Base-by-base conservation (phyloP, 371 early-diverging fungal species). In the Apophysomyces sp. region DNA sequence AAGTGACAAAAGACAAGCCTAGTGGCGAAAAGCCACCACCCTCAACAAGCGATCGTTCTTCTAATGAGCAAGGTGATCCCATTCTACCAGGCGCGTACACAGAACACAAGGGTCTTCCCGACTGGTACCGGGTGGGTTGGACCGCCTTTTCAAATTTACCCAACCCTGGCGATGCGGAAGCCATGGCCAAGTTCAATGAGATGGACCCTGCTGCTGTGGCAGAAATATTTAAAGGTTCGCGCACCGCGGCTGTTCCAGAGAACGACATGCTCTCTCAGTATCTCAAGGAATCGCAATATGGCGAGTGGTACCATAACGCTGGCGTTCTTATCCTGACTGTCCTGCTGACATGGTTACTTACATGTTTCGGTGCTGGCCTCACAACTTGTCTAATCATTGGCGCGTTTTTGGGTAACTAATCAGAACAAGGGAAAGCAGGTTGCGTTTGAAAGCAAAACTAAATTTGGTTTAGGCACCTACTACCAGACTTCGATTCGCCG, bases 401-500 rank as follows among this genome's bases (percentile, higher is more conserved):
- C 18, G 72, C 72, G 24, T 71, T 74, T 69, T 64, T 74, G 57
- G 75, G 71, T 71, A 68, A 37, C 34, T 13, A 2, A 32, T 18
- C 29, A 18, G 21, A 32, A 56, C 16, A 56, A 36, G 6, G 34
- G 9, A 54, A 4, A 34, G 34, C 34, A 34, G 8, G 13, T 34
- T 34, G 34, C n/a, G 8, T 51, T 51, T 9, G 51, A 7, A 51
- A 27, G 51, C 11, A 51, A 51, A 3, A n/a, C 51, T 58, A n/a
- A 7, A 13, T 70, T n/a, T 13, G 52, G 15, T 24, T 36, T 59
- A 82, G 89, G 80, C 5, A 89, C 87, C 4, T 92, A 89, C 66
- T 92, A 89, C 68, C 81, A 83, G 60, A 89, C 86, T 57, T 88
- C 90, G 9, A 84, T 88, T 18, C 81, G 79, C 34, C 83, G 90